These are phyloP conservation scores for Grosmannia serpens DNA, from an alignment of 2,329 filamentous ascomycete genomes.

Conservation along the genomic window DNA sequence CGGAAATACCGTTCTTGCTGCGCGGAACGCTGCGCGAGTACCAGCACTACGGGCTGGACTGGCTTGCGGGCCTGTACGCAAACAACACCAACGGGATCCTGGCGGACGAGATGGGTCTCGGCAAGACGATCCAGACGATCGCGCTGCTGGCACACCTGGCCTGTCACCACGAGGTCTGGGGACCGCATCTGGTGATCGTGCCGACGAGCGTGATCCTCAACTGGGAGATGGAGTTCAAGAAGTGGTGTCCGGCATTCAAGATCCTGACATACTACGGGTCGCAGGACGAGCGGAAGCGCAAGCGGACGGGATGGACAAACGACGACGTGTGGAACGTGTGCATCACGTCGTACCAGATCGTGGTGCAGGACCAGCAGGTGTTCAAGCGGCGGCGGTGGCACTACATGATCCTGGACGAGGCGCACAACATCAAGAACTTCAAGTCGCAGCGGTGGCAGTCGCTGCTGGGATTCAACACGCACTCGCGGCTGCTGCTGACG, in stretches of 20 bases:
- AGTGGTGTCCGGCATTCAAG: slow-evolving; percentile 96
- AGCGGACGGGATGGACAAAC: slow-evolving; percentile 86
- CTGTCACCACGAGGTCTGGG: slow-evolving; percentile 84
- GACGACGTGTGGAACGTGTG: slow-evolving; percentile 94
- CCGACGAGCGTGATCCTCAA: slow-evolving; percentile 98
- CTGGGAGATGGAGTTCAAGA: slow-evolving; percentile 99
- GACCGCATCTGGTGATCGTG: slow-evolving; percentile 88
- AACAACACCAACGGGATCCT: slow-evolving; percentile 93
- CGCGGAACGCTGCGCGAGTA: slow-evolving; percentile 89
- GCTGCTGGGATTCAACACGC: slow-evolving; percentile 84
- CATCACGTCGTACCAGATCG: slow-evolving; percentile 95
- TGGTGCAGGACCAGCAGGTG: slow-evolving; percentile 85
- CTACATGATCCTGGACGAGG: slow-evolving; percentile 96
- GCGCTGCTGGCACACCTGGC: slow-evolving; percentile 86
- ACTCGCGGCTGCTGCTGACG: slow-evolving; percentile 74
- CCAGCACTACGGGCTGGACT: slow-evolving; percentile 93
- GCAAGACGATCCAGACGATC: slow-evolving; percentile 98
- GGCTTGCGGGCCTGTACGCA: slow-evolving; percentile 85
- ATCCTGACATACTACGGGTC: slow-evolving; percentile 95
- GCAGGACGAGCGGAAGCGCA: slow-evolving; percentile 81
- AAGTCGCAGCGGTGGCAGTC: slow-evolving; percentile 96
- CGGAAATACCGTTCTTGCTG: slow-evolving; percentile 68
- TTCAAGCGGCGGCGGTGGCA: slow-evolving; percentile 92
- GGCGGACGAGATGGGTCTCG: slow-evolving; percentile 96
- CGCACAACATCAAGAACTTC: slow-evolving; percentile 99